Evolutionary conservation across 768 basidiomycete genomes (phyloP).

Genomic region (Leccinum rimulosum): DNA sequence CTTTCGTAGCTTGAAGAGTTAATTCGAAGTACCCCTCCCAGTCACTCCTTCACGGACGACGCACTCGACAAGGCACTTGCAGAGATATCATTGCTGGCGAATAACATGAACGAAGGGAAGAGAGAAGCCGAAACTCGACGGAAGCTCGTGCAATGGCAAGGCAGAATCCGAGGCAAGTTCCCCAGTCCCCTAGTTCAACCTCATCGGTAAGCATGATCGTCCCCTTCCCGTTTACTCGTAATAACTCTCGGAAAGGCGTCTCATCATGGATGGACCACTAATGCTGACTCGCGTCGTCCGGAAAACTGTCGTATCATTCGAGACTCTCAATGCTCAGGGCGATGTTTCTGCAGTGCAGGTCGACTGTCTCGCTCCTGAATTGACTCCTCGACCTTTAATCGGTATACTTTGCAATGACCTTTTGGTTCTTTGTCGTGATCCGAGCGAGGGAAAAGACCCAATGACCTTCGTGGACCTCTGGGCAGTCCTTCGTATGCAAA

Average conservation of each 20-base stretch:
- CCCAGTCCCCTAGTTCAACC: constrained; percentile 98
- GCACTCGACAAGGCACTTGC: constrained; percentile 80
- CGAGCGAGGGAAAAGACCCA: constrained; percentile 76
- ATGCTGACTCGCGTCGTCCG: constrained; percentile 88
- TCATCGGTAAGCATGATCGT: constrained; percentile 62
- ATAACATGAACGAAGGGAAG: constrained; percentile 98
- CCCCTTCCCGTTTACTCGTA: neutral
- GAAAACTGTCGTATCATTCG: constrained; percentile 78
- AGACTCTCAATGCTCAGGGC: constrained; percentile 73
- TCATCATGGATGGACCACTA: constrained; percentile 90
- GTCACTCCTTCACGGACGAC: constrained; percentile 72
- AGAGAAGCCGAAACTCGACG: constrained; percentile 90
- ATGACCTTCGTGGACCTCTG: constrained; percentile 83
- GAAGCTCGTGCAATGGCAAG: constrained; percentile 88
- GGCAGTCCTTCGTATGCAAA: constrained; percentile 96
- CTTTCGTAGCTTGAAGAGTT: constrained; percentile 71
- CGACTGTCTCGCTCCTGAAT: constrained; percentile 84
- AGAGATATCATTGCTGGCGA: constrained; percentile 87
- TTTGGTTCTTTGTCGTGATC: constrained; percentile 86
- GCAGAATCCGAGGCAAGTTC: constrained; percentile 86
- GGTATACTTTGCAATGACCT: constrained; percentile 93
- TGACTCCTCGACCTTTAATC: constrained; percentile 73
- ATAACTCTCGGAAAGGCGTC: constrained; percentile 50
- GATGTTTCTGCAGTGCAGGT: constrained; percentile 83
- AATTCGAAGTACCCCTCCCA: constrained; percentile 79